A percentile compares a stretch with the other conserved stretches of the same genome.
phyloP scores from a whole-genome alignment of 2,329 filamentous ascomycete genomes.

The Alternaria incomplexa region DNA sequence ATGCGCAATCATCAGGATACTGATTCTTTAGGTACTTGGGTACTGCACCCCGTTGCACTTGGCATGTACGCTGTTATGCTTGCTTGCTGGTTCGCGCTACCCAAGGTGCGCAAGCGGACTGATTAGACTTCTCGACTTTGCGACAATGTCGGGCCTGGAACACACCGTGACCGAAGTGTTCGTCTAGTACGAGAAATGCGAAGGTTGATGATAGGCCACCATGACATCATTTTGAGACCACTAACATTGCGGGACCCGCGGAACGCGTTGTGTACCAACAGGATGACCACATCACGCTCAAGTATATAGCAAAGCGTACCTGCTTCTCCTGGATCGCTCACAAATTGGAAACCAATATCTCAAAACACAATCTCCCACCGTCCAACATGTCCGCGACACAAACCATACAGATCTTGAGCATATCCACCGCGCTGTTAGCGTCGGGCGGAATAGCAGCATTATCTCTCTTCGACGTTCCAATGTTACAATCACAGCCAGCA shows the following conservation, averaged over 20 bases:
- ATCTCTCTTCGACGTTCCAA: constrained; percentile 42
- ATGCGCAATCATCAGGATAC: neutral
- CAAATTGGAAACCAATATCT: neutral
- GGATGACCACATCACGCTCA: neutral
- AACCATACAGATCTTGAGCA: constrained; percentile 33
- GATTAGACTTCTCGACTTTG: constrained; percentile 53
- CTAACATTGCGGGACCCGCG: neutral
- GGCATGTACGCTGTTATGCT: constrained; percentile 70
- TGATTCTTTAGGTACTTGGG: constrained; percentile 61
- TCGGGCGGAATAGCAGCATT: constrained; percentile 44
- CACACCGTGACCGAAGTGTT: neutral
- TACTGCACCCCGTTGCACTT: constrained; percentile 70
- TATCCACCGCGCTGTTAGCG: constrained; percentile 41
- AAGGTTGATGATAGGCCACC: neutral
- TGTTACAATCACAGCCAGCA: constrained; percentile 44
- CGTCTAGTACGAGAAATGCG: neutral
- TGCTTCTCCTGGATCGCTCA: neutral
- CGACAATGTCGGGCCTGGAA: neutral
- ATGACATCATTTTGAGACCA: constrained; percentile 14
- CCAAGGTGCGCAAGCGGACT: constrained; percentile 63
- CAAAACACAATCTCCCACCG: neutral
- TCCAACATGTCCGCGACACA: constrained; percentile 15
- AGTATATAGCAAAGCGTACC: neutral
- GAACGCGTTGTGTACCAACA: neutral
- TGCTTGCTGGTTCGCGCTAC: constrained; percentile 67